Conservation (phyloP, 1,284 basidiomycete species). For the Apiotrichum siamense region DNA sequence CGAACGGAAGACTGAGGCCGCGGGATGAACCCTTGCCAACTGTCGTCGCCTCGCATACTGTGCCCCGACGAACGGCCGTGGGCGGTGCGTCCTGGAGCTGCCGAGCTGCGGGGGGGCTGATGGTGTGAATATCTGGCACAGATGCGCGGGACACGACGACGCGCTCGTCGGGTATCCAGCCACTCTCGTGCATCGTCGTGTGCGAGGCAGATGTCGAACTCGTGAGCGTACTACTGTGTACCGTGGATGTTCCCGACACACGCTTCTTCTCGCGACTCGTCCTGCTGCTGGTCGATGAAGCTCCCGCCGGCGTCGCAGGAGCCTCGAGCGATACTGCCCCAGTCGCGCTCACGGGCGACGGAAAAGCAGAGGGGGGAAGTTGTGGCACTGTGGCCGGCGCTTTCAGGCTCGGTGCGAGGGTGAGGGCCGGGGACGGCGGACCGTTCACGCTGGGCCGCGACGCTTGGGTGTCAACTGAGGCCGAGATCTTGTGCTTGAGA, state of each 20-base stretch:
- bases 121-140: constrained; percentile 6
- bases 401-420: background rate
- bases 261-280: background rate
- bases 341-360: too few species aligned
- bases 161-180: constrained; percentile 10
- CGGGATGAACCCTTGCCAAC: background rate
- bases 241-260: background rate
- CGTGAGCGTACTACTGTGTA: background rate
- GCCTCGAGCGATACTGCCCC: too few species aligned
- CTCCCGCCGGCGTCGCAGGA: too few species aligned
- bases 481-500: background rate
- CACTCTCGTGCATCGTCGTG: background rate
- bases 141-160: constrained; percentile 7
- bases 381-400: background rate
- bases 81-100: background rate
- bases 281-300: background rate
- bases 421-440: background rate
- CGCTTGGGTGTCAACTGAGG: background rate
- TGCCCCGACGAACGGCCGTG: background rate
- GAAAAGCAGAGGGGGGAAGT: background rate
- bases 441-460: background rate
- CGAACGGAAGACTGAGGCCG: background rate
- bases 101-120: background rate
- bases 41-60: background rate
- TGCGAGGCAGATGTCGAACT: background rate